phyloP scores from a whole-genome alignment of 441 rosid species.

The Oxalis stricta region DNA sequence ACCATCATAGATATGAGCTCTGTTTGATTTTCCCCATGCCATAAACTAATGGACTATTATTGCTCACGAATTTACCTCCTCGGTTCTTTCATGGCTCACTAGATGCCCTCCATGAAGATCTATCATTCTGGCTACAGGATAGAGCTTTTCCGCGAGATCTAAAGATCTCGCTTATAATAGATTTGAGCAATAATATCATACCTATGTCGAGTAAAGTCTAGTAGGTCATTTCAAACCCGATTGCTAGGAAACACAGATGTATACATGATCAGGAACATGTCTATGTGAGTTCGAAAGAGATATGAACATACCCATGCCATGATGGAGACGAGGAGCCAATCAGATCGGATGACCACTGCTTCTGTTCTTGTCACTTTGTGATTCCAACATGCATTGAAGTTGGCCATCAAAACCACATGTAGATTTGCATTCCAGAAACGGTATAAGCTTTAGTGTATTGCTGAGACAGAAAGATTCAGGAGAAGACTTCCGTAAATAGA shows the following conservation, averaged over 20 bases:
- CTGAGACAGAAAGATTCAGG: constrained; percentile 20
- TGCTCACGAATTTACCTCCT: constrained; percentile 55
- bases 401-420: constrained; percentile 81
- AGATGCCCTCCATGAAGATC: constrained; percentile 98
- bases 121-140: constrained; percentile 78
- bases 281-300: too few species aligned
- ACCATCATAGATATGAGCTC: neutral
- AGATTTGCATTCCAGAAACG: constrained; percentile 82
- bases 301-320: constrained; percentile 69
- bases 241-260: too few species aligned
- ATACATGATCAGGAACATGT: too few species aligned
- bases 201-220: constrained; percentile 31
- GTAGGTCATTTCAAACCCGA: too few species aligned
- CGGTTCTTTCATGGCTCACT: constrained; percentile 81
- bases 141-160: constrained; percentile 70
- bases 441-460: constrained; percentile 87
- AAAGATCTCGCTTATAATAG: constrained; percentile 58
- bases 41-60: neutral
- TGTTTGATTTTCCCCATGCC: neutral
- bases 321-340: constrained; percentile 75
- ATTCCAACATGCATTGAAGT: constrained; percentile 86
- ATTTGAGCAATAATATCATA: constrained; percentile 88
- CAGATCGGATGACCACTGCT: constrained; percentile 43
- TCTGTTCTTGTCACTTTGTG: constrained; percentile 60
- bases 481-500: neutral